phyloP scores from a whole-genome alignment of 139 green algal species.

The Chara braunii region DNA sequence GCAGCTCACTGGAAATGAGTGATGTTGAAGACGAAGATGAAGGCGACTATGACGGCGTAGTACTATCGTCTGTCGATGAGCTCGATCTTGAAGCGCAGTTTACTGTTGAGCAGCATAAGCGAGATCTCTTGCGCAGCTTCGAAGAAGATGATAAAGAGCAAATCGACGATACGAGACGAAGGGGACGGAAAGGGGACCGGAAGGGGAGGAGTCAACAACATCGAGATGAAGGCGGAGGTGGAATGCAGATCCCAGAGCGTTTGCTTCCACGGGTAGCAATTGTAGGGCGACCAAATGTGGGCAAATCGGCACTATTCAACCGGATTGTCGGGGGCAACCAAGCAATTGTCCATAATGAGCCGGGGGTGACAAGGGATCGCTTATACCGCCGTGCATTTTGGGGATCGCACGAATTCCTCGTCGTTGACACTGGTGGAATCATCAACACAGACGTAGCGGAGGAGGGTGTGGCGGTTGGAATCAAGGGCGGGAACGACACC shows the following conservation, averaged over 20 bases:
- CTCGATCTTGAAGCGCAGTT: no score
- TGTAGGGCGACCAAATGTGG: slow-evolving; percentile 91
- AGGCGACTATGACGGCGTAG: no score
- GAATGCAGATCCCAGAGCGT: slow-evolving; percentile 29
- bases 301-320: slow-evolving; percentile 98
- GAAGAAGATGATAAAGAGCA: no score
- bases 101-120: no score
- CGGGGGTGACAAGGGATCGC: slow-evolving; percentile 86
- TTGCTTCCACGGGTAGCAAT: slow-evolving; percentile 69
- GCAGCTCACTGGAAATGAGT: no score
- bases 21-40: no score
- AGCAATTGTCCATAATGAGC: slow-evolving; percentile 90
- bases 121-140: no score
- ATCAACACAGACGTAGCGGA: background rate
- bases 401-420: slow-evolving; percentile 79
- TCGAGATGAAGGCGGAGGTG: no score
- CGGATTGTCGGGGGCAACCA: slow-evolving; percentile 54
- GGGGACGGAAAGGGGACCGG: no score
- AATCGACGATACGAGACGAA: no score
- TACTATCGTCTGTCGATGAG: no score
- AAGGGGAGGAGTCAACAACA: no score
- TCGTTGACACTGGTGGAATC: slow-evolving; percentile 84
- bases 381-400: slow-evolving; percentile 85
- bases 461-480: background rate
- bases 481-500: slow-evolving; percentile 8